A percentile compares a stretch with the other conserved stretches of the same genome.
These are phyloP conservation scores for Colletotrichum noveboracense DNA, from an alignment of 2,329 filamentous ascomycete species.

Conservation along the genomic window DNA sequence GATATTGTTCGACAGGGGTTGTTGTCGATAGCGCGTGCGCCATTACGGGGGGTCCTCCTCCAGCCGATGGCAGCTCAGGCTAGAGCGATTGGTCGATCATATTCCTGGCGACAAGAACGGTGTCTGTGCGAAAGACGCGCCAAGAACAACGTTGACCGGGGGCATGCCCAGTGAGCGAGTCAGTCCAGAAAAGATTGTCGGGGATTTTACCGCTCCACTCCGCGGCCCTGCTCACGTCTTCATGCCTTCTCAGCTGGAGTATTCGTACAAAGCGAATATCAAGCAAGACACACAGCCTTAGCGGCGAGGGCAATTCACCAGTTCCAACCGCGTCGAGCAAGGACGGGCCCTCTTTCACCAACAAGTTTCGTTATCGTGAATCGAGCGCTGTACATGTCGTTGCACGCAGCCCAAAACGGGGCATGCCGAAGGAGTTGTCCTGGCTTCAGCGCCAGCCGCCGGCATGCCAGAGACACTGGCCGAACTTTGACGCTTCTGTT, in stretches of 20 bases:
- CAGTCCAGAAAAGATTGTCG: constrained; percentile 9
- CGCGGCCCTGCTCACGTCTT: not conserved
- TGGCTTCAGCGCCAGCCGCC: not conserved
- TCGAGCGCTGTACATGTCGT: not conserved
- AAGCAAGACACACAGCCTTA: not conserved
- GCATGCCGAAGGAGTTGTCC: not conserved
- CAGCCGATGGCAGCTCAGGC: constrained; percentile 2
- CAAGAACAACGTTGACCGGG: not conserved
- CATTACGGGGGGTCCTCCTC: not conserved
- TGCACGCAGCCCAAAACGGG: not conserved
- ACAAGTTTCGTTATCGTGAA: not conserved
- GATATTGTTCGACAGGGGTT: constrained; percentile 2
- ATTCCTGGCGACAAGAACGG: constrained; percentile 12
- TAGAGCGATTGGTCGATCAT: constrained; percentile 13
- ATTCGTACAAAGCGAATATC: not conserved
- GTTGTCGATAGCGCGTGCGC: constrained; percentile 14
- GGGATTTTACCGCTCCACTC: constrained; percentile 9
- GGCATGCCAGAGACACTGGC: not conserved
- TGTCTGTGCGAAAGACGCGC: constrained; percentile 12
- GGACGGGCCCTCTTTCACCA: not conserved
- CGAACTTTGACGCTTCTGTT: not conserved
- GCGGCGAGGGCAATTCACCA: not conserved
- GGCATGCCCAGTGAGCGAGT: constrained; percentile 3
- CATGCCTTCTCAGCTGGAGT: not conserved
- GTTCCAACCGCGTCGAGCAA: not conserved